Conservation (phyloP, 441 rosid species). For the Erodium texanum region DNA sequence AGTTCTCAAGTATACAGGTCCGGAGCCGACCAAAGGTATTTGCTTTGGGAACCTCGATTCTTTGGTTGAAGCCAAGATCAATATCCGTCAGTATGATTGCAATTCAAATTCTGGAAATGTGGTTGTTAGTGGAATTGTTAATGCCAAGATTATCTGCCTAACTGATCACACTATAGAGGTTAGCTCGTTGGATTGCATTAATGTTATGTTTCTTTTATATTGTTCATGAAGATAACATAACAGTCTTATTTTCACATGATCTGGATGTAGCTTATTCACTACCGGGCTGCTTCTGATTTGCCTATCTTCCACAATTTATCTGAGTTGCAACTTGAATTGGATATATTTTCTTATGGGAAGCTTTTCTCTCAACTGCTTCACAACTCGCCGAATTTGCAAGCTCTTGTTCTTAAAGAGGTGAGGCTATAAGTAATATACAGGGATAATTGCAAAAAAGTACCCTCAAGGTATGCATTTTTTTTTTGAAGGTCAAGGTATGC, state of each 20-base stretch:
- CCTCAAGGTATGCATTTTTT: no score
- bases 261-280: background rate
- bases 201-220: background rate
- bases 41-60: background rate
- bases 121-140: background rate
- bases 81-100: background rate
- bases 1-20: background rate
- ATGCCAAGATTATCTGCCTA: background rate
- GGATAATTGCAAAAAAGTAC: no score
- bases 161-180: background rate
- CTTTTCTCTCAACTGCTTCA: background rate
- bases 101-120: background rate
- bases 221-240: background rate
- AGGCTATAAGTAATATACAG: background rate
- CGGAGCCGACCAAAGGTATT: background rate
- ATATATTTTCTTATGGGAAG: background rate
- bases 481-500: no score
- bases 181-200: background rate
- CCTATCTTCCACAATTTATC: background rate
- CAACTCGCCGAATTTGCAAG: background rate
- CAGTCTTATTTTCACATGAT: background rate
- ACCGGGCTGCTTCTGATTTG: background rate
- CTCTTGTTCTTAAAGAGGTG: background rate
- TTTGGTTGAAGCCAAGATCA: background rate
- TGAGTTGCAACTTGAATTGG: background rate